A percentile compares a stretch with the other conserved stretches of the same genome.
Conservation (phyloP, 2,329 filamentous ascomycete species). For the Metarhizium humberi region DNA sequence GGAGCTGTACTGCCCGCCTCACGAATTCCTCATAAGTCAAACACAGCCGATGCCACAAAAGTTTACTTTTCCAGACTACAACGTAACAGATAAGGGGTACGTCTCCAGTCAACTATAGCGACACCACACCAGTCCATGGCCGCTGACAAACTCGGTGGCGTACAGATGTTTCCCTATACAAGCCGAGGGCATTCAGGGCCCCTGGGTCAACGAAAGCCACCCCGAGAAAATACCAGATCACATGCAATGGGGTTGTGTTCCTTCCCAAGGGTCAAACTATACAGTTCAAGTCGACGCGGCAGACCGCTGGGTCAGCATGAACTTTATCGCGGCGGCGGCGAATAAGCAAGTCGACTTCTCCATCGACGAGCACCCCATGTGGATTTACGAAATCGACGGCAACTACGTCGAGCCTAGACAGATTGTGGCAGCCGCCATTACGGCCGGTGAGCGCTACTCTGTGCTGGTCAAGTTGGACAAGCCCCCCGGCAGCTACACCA, state of each 20-base stretch:
- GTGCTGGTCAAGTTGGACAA: conserved; percentile 29
- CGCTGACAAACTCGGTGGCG: no score
- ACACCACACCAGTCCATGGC: no score
- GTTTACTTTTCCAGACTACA: not conserved
- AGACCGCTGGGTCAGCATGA: no score
- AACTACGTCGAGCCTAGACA: conserved; percentile 26
- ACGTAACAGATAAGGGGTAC: not conserved
- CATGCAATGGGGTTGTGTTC: no score
- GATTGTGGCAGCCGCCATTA: conserved; percentile 13
- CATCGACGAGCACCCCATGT: conserved; percentile 34
- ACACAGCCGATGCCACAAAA: not conserved
- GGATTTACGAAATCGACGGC: conserved; percentile 33
- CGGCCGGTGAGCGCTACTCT: conserved; percentile 29
- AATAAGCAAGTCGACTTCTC: conserved; percentile 14
- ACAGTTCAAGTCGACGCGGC: conserved; percentile 3
- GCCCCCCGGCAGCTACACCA: conserved; percentile 24
- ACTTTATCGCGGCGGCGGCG: no score
- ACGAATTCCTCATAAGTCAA: not conserved
- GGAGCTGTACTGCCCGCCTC: conserved; percentile 2
- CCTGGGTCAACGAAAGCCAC: no score
- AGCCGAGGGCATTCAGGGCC: no score
- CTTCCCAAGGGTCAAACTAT: no score
- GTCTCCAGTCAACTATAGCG: no score
- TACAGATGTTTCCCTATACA: no score
- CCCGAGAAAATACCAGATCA: no score